These are phyloP conservation scores for Elongisporangium anandrum DNA, from an alignment of 352 stramenopile species.

Conservation along the genomic window DNA sequence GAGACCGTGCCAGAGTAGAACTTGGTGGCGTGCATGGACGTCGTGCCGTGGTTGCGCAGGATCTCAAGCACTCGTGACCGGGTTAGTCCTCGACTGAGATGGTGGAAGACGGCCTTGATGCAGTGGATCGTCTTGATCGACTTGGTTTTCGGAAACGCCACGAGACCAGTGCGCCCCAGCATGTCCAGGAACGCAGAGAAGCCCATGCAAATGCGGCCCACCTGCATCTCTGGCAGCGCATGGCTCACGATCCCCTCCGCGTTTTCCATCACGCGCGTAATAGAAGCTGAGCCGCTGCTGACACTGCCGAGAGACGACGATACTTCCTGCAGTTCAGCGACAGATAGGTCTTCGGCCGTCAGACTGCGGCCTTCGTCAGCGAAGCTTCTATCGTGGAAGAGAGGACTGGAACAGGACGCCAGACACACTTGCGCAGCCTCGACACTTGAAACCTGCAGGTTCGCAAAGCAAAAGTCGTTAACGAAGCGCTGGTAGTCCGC, in stretches of 20 bases:
- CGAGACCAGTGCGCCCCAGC: constrained; percentile 48
- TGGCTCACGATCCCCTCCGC: constrained; percentile 48
- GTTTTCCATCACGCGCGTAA: constrained; percentile 36
- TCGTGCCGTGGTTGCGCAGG: constrained; percentile 58
- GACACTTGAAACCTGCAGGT: constrained; percentile 64
- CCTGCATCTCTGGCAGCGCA: constrained; percentile 33
- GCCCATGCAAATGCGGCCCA: constrained; percentile 62
- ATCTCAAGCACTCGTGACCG: constrained; percentile 60
- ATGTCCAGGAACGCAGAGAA: constrained; percentile 68
- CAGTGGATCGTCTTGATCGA: constrained; percentile 48
- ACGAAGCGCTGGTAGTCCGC: constrained; percentile 68
- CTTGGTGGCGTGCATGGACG: constrained; percentile 57
- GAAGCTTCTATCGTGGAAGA: constrained; percentile 24
- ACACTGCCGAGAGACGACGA: not conserved
- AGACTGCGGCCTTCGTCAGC: constrained; percentile 1
- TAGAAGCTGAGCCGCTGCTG: constrained; percentile 17
- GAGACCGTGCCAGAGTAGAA: constrained; percentile 70
- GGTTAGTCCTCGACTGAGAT: constrained; percentile 65
- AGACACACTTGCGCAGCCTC: constrained; percentile 69
- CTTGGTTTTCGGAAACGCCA: constrained; percentile 41
- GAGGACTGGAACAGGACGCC: constrained; percentile 50
- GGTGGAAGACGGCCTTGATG: constrained; percentile 75
- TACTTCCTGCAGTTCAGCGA: not conserved
- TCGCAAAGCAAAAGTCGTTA: constrained; percentile 69
- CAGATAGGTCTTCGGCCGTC: not conserved